Conservation (phyloP, 768 basidiomycete species). For the Leucosporidium creatinivorum region DNA sequence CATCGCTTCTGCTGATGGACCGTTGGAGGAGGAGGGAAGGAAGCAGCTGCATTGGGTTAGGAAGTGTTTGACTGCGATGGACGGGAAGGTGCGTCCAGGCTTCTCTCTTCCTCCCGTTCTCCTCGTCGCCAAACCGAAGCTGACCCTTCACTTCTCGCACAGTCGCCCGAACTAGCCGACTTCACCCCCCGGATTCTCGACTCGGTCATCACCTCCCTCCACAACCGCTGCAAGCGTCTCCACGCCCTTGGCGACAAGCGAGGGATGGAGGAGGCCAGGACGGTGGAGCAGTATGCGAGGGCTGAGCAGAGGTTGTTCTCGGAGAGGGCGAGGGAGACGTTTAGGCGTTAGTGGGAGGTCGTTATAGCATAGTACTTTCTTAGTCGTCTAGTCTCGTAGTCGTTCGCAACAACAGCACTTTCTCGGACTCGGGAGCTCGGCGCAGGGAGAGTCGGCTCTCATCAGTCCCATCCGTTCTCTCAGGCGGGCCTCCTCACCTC, state of each 20-base stretch:
- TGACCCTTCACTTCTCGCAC: not conserved
- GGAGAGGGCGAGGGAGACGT: not conserved
- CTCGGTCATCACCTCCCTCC: slow-evolving; percentile 10
- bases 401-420: no score
- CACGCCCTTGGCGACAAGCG: not conserved
- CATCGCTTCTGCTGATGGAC: not conserved
- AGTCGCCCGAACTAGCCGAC: slow-evolving; percentile 11
- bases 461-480: no score
- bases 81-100: slow-evolving; percentile 17
- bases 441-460: no score
- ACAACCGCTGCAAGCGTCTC: slow-evolving; percentile 3
- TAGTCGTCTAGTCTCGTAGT: no score
- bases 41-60: slow-evolving; percentile 14
- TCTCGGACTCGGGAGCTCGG: no score
- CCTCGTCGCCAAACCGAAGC: no score
- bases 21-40: slow-evolving; percentile 6
- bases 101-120: not conserved
- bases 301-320: slow-evolving; percentile 16
- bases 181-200: slow-evolving; percentile 21
- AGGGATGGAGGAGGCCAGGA: slow-evolving; percentile 16
- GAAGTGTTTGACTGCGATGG: slow-evolving; percentile 13
- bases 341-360: no score
- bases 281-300: slow-evolving; percentile 19
- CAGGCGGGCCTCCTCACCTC: no score
- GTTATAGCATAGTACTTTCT: no score